Evolutionary conservation across 2,329 filamentous ascomycete genomes (phyloP), one percentile per base, ranked within the genome.

Genomic region (Torrubiella hemipterigena): DNA sequence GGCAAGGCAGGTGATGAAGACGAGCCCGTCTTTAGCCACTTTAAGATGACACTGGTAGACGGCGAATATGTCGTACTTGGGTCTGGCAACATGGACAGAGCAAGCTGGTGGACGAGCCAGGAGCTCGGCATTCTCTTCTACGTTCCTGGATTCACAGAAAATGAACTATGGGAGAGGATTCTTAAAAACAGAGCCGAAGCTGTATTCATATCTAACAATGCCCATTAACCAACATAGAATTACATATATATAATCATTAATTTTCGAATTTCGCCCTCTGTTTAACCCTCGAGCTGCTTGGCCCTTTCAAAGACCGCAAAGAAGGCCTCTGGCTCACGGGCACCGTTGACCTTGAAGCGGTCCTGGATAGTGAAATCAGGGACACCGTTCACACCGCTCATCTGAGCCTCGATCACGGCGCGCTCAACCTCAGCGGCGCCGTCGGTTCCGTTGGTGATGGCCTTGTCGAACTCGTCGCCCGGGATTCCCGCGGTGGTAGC

Each of bases 101-200:
- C 84, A 7, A 87, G 81, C 48, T 91, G 81, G 81, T 87, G 73
- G 54, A 91, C 84, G 5, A 87, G 81, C 50, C 84, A 91, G 54
- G 84, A 93, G 55, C 58, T 91, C 15, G 83, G 83, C 2, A 60
- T 91, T 18, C 45, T 75, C 24, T 67, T 75, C 33, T 55, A 66
- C 27, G 55, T 56, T n/a, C 57, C 58, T 3, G 51, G 45, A 1
- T 54, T 59, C 23, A 38, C 51, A 21, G 52, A 49, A 4, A 44
- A 49, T 21, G 42, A 44, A n/a, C 38, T 61, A 5, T 63, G 59
- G 59, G 52, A 59, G 13, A 43, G 41, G 6, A 50, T 59, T 7
- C 41, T 61, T 4, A 49, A 51, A 16, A 51, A 46, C 33, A 52
- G 59, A 30, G 46, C 50, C 12, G 51, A 58, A 24, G 7, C 37